phyloP scores from a whole-genome alignment of 1,284 basidiomycete species.

The Phaffia rhodozyma region DNA sequence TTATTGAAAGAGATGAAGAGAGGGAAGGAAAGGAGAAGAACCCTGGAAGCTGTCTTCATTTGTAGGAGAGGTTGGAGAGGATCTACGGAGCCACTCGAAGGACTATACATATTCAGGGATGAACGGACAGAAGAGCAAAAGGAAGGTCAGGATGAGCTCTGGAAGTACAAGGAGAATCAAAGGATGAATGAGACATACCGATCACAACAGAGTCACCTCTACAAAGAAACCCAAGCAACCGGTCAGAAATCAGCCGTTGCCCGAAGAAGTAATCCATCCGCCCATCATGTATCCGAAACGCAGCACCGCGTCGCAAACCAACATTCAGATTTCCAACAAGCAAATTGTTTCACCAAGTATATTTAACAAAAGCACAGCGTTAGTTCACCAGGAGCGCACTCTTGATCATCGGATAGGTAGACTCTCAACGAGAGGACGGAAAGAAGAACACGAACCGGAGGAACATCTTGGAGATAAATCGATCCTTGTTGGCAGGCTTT shows the following conservation, averaged over 20 bases:
- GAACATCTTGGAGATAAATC: conserved; percentile 98
- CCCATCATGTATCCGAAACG: neutral
- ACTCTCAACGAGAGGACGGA: conserved; percentile 15
- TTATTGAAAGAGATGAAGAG: too few relatives aligned
- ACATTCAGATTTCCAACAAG: conserved; percentile 31
- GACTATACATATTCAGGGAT: too few relatives aligned
- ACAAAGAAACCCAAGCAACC: conserved; percentile 20
- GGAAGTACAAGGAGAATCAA: conserved; percentile 18
- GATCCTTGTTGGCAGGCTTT: conserved; percentile 96
- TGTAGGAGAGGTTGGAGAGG: too few relatives aligned
- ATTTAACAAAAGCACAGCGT: conserved; percentile 17
- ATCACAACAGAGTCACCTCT: conserved; percentile 92
- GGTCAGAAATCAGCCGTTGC: too few relatives aligned
- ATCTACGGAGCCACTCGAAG: too few relatives aligned
- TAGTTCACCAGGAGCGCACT: conserved; percentile 2
- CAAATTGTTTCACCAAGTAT: neutral
- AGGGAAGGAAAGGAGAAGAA: too few relatives aligned
- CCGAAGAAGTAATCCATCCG: too few relatives aligned
- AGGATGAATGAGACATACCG: conserved; percentile 44
- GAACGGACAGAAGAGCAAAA: too few relatives aligned
- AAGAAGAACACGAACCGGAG: conserved; percentile 46
- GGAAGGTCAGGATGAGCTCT: neutral
- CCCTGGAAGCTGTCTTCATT: too few relatives aligned
- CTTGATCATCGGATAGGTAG: neutral
- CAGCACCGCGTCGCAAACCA: neutral